Evolutionary conservation across 441 rosid species (phyloP).

Genomic region (Eruca vesicaria): DNA sequence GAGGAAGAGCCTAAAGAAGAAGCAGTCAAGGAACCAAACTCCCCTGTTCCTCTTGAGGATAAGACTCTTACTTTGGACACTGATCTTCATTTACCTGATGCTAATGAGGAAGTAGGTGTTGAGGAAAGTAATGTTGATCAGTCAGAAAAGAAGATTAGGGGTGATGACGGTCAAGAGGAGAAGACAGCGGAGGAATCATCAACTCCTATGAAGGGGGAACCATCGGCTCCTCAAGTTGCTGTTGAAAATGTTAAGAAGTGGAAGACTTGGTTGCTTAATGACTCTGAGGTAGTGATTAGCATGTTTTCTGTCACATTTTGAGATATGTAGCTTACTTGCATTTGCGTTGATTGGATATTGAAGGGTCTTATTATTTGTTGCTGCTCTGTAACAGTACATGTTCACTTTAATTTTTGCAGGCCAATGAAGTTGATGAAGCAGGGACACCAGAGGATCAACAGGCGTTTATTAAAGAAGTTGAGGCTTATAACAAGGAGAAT

Average conservation of each 20-base stretch:
- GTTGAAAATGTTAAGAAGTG: conserved; percentile 46
- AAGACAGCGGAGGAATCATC: conserved; percentile 15
- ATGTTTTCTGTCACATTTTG: neutral
- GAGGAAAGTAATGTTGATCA: conserved; percentile 12
- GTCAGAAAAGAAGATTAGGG: conserved; percentile 15
- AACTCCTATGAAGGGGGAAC: conserved; percentile 32
- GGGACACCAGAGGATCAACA: conserved; percentile 73
- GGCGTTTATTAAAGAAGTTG: conserved; percentile 84
- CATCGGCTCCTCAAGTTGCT: conserved; percentile 33
- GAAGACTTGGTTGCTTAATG: conserved; percentile 61
- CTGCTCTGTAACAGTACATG: conserved; percentile 7
- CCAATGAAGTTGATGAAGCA: conserved; percentile 54
- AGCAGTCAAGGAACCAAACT: conserved; percentile 26
- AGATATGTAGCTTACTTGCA: too few relatives aligned
- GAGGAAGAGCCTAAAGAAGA: neutral
- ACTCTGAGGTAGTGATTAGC: conserved; percentile 52
- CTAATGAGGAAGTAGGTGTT: conserved; percentile 17
- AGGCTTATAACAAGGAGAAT: conserved; percentile 59
- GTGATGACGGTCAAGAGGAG: conserved; percentile 19
- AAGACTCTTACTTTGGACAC: conserved; percentile 40
- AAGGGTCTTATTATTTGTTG: too few relatives aligned
- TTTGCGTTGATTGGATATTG: too few relatives aligned
- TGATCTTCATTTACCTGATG: conserved; percentile 42
- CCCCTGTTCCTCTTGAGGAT: conserved; percentile 25
- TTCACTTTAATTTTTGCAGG: conserved; percentile 42